A percentile compares a stretch with the other conserved stretches of the same genome.
Evolutionary conservation across 352 stramenopile species (phyloP).

Genomic region (Phytophthora tentaculata): DNA sequence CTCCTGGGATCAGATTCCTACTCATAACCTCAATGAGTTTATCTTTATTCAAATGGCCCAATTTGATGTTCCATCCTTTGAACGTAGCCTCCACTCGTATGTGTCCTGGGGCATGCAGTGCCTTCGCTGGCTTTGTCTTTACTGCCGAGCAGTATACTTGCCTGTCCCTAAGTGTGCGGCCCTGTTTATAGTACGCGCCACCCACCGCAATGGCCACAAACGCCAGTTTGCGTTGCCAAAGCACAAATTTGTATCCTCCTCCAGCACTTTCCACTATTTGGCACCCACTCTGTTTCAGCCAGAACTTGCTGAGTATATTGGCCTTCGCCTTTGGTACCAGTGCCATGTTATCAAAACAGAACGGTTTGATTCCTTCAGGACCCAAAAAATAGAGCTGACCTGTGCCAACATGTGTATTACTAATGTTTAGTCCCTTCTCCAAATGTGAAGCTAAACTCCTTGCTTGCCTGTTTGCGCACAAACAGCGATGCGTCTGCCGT

Average conservation of each 20-base stretch:
- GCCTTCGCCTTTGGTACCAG: not conserved
- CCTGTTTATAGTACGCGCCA: not conserved
- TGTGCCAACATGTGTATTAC: not conserved
- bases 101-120: not conserved
- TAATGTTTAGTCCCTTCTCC: not conserved
- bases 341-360: not conserved
- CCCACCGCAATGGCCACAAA: not conserved
- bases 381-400: not conserved
- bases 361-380: not conserved
- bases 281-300: not conserved
- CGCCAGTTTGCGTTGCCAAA: not conserved
- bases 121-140: not conserved
- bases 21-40: not conserved
- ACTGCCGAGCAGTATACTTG: not conserved
- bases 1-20: not conserved
- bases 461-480: not conserved
- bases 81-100: not conserved
- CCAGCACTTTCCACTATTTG: not conserved
- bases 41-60: not conserved
- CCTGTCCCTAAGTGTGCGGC: not conserved
- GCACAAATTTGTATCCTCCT: not conserved
- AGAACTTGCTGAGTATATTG: not conserved
- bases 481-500: not conserved
- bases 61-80: not conserved
- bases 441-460: not conserved